Conservation (phyloP, 1,139 yeast species). For the Starmera stellimalicola region DNA sequence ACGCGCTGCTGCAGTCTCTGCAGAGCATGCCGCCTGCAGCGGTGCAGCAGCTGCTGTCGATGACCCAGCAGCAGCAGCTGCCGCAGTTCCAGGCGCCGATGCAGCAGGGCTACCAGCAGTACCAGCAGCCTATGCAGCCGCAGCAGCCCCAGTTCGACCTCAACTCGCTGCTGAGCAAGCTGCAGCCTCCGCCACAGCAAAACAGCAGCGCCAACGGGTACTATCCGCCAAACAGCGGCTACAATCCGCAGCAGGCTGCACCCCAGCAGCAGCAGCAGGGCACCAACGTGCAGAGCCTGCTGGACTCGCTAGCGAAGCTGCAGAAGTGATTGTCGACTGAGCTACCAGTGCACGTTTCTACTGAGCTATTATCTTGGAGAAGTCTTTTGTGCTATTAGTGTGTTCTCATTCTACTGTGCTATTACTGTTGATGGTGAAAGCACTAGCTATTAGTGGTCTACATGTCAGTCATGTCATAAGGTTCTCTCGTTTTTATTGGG, state of each 20-base stretch:
- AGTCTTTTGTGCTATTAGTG: too few species aligned
- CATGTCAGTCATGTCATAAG: too few species aligned
- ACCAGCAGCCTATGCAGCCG: slow-evolving; percentile 10
- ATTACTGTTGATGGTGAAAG: too few species aligned
- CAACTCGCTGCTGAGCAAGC: slow-evolving; percentile 5
- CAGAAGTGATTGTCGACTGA: slow-evolving; percentile 3
- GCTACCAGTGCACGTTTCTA: neutral
- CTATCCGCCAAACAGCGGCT: too few species aligned
- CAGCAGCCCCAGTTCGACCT: slow-evolving; percentile 4
- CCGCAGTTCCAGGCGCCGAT: slow-evolving; percentile 15
- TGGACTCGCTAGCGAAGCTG: slow-evolving; percentile 26
- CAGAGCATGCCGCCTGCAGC: slow-evolving; percentile 45
- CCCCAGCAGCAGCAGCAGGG: slow-evolving; percentile 11
- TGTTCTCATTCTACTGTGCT: too few species aligned
- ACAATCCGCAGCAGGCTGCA: slow-evolving; percentile 3
- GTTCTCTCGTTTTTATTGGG: too few species aligned
- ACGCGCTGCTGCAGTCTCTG: slow-evolving; percentile 25
- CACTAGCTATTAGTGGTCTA: too few species aligned
- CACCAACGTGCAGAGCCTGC: slow-evolving; percentile 25
- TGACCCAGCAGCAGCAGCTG: slow-evolving; percentile 26
- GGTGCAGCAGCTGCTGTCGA: slow-evolving; percentile 37
- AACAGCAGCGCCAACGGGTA: slow-evolving; percentile 9
- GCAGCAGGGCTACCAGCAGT: slow-evolving; percentile 14
- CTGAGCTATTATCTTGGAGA: neutral
- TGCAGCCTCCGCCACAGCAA: slow-evolving; percentile 4